phyloP scores from a whole-genome alignment of 768 basidiomycete species.

The Sarcomyxa edulis region DNA sequence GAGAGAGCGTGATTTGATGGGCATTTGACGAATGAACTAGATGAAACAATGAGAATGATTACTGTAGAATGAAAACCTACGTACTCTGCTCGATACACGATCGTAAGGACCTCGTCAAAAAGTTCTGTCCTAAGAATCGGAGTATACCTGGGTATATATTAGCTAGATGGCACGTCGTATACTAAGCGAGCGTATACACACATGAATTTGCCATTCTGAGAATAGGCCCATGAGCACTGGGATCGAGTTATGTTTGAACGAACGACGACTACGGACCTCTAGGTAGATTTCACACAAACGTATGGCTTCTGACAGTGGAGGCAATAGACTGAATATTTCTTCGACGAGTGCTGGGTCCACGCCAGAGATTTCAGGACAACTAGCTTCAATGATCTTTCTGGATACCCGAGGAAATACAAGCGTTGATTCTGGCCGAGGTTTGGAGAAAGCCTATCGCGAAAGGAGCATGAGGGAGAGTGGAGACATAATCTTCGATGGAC shows the following conservation, averaged over 20 bases:
- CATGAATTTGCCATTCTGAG: conserved; percentile 53
- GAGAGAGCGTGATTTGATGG: conserved; percentile 49
- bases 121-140: conserved; percentile 50
- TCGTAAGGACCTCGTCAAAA: conserved; percentile 47
- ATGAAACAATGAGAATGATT: conserved; percentile 2
- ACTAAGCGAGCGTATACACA: conserved; percentile 23
- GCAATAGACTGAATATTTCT: conserved; percentile 44
- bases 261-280: too few relatives aligned
- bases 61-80: conserved; percentile 7
- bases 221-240: too few relatives aligned
- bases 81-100: conserved; percentile 51
- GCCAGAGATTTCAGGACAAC: conserved; percentile 24
- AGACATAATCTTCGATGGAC: conserved; percentile 7
- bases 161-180: conserved; percentile 1
- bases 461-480: background rate
- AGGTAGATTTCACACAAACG: conserved; percentile 62
- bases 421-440: conserved; percentile 11
- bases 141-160: conserved; percentile 37
- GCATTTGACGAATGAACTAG: conserved; percentile 29
- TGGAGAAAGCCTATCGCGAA: conserved; percentile 17
- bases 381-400: conserved; percentile 30
- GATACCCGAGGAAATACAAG: conserved; percentile 30
- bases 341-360: conserved; percentile 29
- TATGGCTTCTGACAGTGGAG: conserved; percentile 53
- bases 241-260: too few relatives aligned